A percentile compares a stretch with the other conserved stretches of the same genome.
phyloP scores from a whole-genome alignment of 2,329 filamentous ascomycete species.

The Dothidotthia symphoricarpi region DNA sequence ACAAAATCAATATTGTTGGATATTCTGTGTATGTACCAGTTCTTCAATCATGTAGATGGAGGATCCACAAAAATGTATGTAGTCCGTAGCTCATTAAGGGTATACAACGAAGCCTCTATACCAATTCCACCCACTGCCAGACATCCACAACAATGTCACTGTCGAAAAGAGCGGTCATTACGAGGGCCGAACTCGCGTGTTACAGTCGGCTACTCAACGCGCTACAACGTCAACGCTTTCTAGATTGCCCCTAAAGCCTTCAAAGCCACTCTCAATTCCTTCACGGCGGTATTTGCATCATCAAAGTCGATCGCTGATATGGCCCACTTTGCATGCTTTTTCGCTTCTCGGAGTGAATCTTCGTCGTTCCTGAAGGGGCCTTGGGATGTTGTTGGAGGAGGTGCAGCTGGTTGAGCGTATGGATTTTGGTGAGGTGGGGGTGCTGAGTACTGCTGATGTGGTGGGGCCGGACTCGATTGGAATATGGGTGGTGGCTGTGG shows the following conservation, averaged over 20 bases:
- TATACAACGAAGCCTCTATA: too few species aligned
- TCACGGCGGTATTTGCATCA: slow-evolving; percentile 84
- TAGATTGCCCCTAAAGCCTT: slow-evolving; percentile 64
- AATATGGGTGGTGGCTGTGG: slow-evolving; percentile 10
- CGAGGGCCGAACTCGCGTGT: too few species aligned
- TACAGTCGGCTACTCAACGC: too few species aligned
- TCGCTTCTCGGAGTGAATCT: slow-evolving; percentile 69
- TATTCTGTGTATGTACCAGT: too few species aligned
- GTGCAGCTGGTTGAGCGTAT: slow-evolving; percentile 19
- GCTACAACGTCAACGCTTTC: not conserved
- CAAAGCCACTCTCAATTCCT: slow-evolving; percentile 76
- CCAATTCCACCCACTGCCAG: too few species aligned
- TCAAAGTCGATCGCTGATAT: slow-evolving; percentile 97
- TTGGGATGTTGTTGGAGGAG: slow-evolving; percentile 17
- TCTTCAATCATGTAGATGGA: too few species aligned
- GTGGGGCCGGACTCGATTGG: slow-evolving; percentile 10
- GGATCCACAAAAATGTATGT: too few species aligned
- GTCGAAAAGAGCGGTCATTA: too few species aligned
- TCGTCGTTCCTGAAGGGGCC: slow-evolving; percentile 62
- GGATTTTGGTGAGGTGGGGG: slow-evolving; percentile 18
- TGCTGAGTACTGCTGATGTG: slow-evolving; percentile 11
- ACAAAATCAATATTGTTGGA: too few species aligned
- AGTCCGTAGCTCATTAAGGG: too few species aligned
- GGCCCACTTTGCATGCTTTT: slow-evolving; percentile 96
- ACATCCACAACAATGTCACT: too few species aligned